Conservation (phyloP, 352 stramenopile genomes). For the Phytophthora tentaculata region DNA sequence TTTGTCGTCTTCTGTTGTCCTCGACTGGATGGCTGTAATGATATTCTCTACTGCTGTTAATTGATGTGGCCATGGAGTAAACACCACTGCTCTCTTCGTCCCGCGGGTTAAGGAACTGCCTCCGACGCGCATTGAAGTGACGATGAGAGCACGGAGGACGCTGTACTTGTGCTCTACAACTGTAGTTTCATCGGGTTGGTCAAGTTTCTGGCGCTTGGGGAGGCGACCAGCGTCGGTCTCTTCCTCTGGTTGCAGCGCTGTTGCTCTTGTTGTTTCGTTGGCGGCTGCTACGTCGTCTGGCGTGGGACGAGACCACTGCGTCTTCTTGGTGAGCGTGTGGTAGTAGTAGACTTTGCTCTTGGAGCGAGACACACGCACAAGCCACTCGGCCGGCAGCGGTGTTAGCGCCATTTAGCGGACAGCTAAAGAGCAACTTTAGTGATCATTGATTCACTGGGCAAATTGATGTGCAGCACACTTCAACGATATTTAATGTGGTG, state of each 20-base stretch:
- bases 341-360: slow-evolving; percentile 81
- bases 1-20: slow-evolving; percentile 16
- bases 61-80: slow-evolving; percentile 73
- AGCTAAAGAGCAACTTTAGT: too few species aligned
- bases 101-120: slow-evolving; percentile 39
- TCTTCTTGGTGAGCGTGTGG: slow-evolving; percentile 52
- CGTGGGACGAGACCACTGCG: slow-evolving; percentile 65
- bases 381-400: slow-evolving; percentile 58
- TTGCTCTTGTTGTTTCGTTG: background rate
- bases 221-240: background rate
- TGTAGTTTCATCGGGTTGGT: slow-evolving; percentile 12
- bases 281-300: slow-evolving; percentile 13
- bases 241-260: background rate
- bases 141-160: slow-evolving; percentile 36
- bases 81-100: slow-evolving; percentile 34
- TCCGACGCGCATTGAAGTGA: slow-evolving; percentile 67
- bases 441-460: background rate
- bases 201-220: slow-evolving; percentile 27
- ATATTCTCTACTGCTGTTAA: slow-evolving; percentile 63
- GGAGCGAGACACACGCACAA: slow-evolving; percentile 70
- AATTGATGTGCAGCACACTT: slow-evolving; percentile 12
- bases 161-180: slow-evolving; percentile 16
- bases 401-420: slow-evolving; percentile 9
- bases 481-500: background rate
- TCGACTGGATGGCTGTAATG: slow-evolving; percentile 47